phyloP scores from a whole-genome alignment of 2,329 filamentous ascomycete genomes.

The Macrophomina pseudophaseolina region DNA sequence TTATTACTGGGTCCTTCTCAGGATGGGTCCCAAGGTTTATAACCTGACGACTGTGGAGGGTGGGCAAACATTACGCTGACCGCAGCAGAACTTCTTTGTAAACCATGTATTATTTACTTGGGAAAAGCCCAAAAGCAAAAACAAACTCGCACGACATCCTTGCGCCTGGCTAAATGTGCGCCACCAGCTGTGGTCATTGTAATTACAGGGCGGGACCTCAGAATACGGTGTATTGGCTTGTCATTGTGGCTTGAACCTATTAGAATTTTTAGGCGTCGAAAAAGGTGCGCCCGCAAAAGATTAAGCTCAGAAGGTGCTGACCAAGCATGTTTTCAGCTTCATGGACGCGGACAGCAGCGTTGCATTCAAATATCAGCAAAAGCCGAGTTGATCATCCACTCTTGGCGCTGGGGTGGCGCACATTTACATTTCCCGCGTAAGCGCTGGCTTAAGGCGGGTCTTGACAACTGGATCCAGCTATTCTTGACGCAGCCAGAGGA shows the following conservation, averaged over 20 bases:
- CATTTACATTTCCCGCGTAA: conserved; percentile 17
- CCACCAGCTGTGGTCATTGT: not conserved
- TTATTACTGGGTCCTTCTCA: not conserved
- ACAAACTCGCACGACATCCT: conserved; percentile 1
- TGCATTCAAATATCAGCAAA: no score
- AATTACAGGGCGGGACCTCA: not conserved
- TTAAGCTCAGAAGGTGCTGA: not conserved
- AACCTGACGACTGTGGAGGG: not conserved
- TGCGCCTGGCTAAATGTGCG: not conserved
- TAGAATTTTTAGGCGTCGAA: no score
- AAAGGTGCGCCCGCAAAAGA: no score
- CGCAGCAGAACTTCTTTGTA: conserved; percentile 19
- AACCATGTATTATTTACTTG: conserved; percentile 23
- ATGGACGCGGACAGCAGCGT: not conserved
- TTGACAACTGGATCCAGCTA: conserved; percentile 8
- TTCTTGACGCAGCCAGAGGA: conserved; percentile 15
- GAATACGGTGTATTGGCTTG: not conserved
- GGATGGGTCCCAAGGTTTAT: not conserved
- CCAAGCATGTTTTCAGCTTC: not conserved
- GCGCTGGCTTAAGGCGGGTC: conserved; percentile 7
- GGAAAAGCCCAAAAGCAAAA: not conserved
- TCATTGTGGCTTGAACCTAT: no score
- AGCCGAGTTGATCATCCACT: not conserved
- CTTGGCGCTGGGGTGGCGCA: conserved; percentile 12
- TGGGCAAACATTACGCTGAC: conserved; percentile 11